Evolutionary conservation across 1,139 yeast genomes (phyloP).

Genomic region (Suhomyces terraborum): DNA sequence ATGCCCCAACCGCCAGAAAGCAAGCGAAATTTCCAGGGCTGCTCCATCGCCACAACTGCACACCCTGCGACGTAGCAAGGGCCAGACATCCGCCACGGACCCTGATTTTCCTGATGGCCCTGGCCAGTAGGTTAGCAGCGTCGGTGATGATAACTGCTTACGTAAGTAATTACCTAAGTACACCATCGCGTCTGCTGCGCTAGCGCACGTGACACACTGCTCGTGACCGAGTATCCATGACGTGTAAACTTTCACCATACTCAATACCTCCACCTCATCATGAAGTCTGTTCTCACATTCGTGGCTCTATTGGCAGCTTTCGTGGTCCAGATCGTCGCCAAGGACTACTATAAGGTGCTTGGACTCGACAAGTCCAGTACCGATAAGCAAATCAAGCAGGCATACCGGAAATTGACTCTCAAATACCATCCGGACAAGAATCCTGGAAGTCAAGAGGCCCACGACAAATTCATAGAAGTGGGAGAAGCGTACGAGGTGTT

Average conservation of each 20-base stretch:
- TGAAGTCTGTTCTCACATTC: constrained; percentile 8
- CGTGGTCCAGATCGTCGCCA: constrained; percentile 10
- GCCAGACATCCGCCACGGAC: neutral
- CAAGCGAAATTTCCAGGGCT: neutral
- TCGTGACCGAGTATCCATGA: constrained; percentile 4
- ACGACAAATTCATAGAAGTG: constrained; percentile 81
- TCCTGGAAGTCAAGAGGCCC: constrained; percentile 70
- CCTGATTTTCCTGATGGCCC: no score
- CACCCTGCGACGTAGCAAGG: neutral
- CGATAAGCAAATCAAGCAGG: constrained; percentile 82
- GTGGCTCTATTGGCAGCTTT: constrained; percentile 9
- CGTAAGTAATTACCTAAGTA: neutral
- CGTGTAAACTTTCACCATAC: constrained; percentile 6
- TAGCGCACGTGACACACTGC: neutral
- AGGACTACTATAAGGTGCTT: constrained; percentile 49
- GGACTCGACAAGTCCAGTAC: constrained; percentile 70
- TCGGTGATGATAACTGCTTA: neutral
- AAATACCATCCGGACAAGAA: constrained; percentile 96
- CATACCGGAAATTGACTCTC: constrained; percentile 80
- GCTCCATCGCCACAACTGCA: neutral
- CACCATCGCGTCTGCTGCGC: no score
- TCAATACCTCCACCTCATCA: constrained; percentile 2
- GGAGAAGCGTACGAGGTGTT: constrained; percentile 94
- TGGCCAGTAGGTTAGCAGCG: no score
- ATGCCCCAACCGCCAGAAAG: neutral